A percentile compares a stretch with the other conserved stretches of the same genome.
Conservation (phyloP, 441 rosid genomes). For the Syzygium syzygioides region DNA sequence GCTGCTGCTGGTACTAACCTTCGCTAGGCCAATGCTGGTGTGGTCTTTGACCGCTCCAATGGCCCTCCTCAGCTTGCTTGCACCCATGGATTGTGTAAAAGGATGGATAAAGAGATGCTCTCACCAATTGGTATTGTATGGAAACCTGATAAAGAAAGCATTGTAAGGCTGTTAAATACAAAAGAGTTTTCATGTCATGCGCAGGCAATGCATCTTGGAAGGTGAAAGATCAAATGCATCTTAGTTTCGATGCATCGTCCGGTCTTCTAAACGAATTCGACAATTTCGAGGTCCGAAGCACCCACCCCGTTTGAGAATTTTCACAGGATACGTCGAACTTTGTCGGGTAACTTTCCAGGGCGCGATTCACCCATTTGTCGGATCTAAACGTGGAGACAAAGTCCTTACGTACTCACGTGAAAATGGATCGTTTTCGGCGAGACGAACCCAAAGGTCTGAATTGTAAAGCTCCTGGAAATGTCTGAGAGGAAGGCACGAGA, state of each 20-base stretch:
- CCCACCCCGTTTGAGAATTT: background rate
- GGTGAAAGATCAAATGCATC: background rate
- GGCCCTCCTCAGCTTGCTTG: conserved; percentile 60
- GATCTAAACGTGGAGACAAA: background rate
- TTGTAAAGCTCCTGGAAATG: background rate
- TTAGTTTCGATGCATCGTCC: no score
- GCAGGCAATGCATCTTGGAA: background rate
- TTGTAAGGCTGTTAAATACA: background rate
- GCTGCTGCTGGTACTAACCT: conserved; percentile 48
- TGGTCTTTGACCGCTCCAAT: conserved; percentile 82
- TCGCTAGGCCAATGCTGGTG: conserved; percentile 86
- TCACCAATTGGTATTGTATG: background rate
- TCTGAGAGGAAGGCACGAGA: background rate
- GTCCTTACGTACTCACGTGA: background rate
- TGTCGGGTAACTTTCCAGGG: background rate
- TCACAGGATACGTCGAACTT: background rate
- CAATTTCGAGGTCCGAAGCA: background rate
- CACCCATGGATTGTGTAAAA: conserved; percentile 28
- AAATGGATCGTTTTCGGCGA: background rate
- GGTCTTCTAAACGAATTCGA: background rate
- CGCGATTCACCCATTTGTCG: background rate
- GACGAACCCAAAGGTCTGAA: background rate
- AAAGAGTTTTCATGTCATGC: background rate
- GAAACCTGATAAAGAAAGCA: background rate
- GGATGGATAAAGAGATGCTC: background rate